These are phyloP conservation scores for Aspergillus floridensis DNA, from an alignment of 2,329 filamentous ascomycete genomes.

Conservation along the genomic window DNA sequence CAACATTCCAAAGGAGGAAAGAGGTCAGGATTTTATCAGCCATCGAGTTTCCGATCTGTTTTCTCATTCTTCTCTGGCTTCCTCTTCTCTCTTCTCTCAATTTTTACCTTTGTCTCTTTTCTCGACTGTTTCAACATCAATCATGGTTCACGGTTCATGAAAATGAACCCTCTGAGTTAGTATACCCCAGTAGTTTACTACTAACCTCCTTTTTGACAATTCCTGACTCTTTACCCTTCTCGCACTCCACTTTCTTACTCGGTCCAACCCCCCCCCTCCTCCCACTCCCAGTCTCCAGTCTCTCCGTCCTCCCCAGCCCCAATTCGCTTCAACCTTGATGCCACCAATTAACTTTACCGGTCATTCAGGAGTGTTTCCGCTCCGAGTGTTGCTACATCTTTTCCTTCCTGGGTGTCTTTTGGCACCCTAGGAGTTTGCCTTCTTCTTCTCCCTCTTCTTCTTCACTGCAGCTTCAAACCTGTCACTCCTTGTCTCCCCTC, in stretches of 20 bases:
- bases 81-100: background rate
- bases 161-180: background rate
- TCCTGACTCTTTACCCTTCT: slow-evolving; percentile 6
- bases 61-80: background rate
- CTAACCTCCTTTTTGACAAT: slow-evolving; percentile 3
- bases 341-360: slow-evolving; percentile 19
- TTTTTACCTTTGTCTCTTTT: background rate
- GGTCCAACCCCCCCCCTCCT: background rate
- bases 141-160: background rate
- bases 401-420: background rate
- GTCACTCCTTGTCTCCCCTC: slow-evolving; percentile 6
- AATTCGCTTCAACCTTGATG: slow-evolving; percentile 16
- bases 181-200: background rate
- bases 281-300: background rate
- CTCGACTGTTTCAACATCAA: background rate
- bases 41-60: background rate
- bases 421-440: slow-evolving; percentile 2
- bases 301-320: slow-evolving; percentile 2
- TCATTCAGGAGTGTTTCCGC: slow-evolving; percentile 15
- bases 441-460: slow-evolving; percentile 3
- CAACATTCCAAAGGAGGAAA: background rate
- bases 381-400: background rate
- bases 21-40: background rate
- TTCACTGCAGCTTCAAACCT: slow-evolving; percentile 3
- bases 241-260: slow-evolving; percentile 6